Evolutionary conservation across 768 basidiomycete genomes (phyloP).

Genomic region (Lentinula edodes): DNA sequence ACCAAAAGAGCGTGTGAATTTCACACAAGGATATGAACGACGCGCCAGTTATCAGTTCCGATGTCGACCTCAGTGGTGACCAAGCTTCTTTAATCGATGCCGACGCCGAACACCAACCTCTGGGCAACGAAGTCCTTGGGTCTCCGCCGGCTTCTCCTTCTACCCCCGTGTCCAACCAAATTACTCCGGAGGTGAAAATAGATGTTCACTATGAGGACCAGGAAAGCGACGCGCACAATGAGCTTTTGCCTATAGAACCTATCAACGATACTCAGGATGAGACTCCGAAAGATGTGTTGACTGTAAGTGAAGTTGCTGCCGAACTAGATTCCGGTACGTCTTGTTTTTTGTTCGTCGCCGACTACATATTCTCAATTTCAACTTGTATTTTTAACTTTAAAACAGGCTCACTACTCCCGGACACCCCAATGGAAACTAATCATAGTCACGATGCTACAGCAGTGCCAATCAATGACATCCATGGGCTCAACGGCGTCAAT

Average conservation of each 20-base stretch:
- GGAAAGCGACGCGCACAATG: constrained; percentile 64
- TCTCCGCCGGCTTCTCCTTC: constrained; percentile 43
- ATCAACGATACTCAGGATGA: constrained; percentile 29
- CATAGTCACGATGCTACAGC: constrained; percentile 39
- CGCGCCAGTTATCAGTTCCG: constrained; percentile 29
- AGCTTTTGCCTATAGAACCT: constrained; percentile 47
- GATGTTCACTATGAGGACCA: constrained; percentile 56
- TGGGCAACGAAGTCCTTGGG: constrained; percentile 25
- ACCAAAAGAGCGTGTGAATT: constrained; percentile 64
- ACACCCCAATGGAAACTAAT: constrained; percentile 13
- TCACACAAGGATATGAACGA: constrained; percentile 67
- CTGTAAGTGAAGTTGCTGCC: constrained; percentile 37
- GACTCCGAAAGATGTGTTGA: constrained; percentile 33
- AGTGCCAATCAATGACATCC: constrained; percentile 45
- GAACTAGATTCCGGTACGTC: constrained; percentile 48
- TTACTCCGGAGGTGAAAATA: constrained; percentile 53
- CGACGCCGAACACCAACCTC: constrained; percentile 30
- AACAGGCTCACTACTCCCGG: neutral
- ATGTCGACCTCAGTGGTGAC: constrained; percentile 10
- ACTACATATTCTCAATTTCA: neutral
- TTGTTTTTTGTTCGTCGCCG: constrained; percentile 13
- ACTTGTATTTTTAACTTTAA: too few species aligned
- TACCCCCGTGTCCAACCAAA: constrained; percentile 51
- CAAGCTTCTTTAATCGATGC: constrained; percentile 17
- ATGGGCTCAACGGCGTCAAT: constrained; percentile 36